A percentile compares a stretch with the other conserved stretches of the same genome.
phyloP scores from a whole-genome alignment of 1,284 basidiomycete species.

The Puccinia horiana region DNA sequence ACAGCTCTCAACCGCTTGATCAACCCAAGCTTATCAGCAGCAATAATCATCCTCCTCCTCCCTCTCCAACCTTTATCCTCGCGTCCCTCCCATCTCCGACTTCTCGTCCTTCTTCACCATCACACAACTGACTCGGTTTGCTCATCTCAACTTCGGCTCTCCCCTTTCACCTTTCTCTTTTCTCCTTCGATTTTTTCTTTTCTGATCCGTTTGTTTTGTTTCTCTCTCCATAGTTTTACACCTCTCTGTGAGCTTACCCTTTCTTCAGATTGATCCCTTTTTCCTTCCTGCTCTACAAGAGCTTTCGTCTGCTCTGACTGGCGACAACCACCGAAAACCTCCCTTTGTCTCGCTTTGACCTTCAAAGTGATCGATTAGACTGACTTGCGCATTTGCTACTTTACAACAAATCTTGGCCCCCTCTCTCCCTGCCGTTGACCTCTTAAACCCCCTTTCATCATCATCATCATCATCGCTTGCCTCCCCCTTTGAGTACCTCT shows the following conservation, averaged over 20 bases:
- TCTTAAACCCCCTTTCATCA: slow-evolving; percentile 16
- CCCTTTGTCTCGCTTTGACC: slow-evolving; percentile 25
- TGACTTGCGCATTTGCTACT: slow-evolving; percentile 36
- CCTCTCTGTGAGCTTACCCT: slow-evolving; percentile 49
- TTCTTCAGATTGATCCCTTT: slow-evolving; percentile 48
- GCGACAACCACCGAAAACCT: slow-evolving; percentile 45
- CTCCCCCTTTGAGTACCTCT: slow-evolving; percentile 27
- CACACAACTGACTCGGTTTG: slow-evolving; percentile 58
- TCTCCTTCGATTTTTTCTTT: slow-evolving; percentile 48
- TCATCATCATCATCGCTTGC: slow-evolving; percentile 21
- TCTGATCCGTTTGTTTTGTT: slow-evolving; percentile 17
- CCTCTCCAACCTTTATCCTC: too few relatives aligned
- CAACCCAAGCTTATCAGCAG: neutral
- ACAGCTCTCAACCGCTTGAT: neutral
- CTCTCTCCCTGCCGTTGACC: neutral
- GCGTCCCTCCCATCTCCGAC: neutral
- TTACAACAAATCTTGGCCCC: slow-evolving; percentile 26
- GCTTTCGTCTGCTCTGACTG: slow-evolving; percentile 50
- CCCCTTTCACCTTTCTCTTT: slow-evolving; percentile 50
- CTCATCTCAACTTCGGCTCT: slow-evolving; percentile 61
- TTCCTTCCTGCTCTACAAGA: slow-evolving; percentile 45
- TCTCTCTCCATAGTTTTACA: slow-evolving; percentile 29
- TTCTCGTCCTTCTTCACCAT: neutral
- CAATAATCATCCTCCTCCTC: neutral
- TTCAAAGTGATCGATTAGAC: slow-evolving; percentile 34